Evolutionary conservation across 768 basidiomycete genomes (phyloP).

Genomic region (Lyophyllum shimeji): DNA sequence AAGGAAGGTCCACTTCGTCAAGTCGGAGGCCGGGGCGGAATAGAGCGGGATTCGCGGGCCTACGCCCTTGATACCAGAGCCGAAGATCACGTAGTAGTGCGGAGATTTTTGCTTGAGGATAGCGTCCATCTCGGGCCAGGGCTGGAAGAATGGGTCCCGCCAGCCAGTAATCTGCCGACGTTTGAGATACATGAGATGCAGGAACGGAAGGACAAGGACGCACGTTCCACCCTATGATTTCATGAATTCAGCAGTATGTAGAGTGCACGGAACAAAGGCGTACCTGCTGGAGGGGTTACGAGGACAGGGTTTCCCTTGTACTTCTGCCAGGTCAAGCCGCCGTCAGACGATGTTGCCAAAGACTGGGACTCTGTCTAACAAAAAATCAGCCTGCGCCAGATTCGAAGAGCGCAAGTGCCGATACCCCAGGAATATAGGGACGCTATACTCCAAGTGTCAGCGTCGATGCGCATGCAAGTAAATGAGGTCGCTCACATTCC

Average conservation of each 20-base stretch:
- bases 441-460: background rate
- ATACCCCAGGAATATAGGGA: background rate
- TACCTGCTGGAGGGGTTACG: background rate
- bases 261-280: background rate
- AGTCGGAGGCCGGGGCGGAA: background rate
- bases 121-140: background rate
- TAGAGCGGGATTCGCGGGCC: background rate
- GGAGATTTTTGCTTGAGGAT: background rate
- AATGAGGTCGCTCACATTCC: background rate
- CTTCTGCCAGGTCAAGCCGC: background rate
- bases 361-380: background rate
- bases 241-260: background rate
- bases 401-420: background rate
- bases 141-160: background rate
- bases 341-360: background rate
- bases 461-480: no score
- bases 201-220: background rate
- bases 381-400: background rate
- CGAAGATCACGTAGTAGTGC: slow-evolving; percentile 1
- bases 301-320: slow-evolving; percentile 1
- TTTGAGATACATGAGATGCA: no score
- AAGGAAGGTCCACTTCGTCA: slow-evolving; percentile 1
- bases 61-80: slow-evolving; percentile 1
- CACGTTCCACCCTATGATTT: background rate
- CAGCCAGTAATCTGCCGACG: background rate